Evolutionary conservation across 108 stramenopile genomes (phyloP), one percentile per base, ranked within the genome.

Genomic region (Aurantiochytrium sp.): DNA sequence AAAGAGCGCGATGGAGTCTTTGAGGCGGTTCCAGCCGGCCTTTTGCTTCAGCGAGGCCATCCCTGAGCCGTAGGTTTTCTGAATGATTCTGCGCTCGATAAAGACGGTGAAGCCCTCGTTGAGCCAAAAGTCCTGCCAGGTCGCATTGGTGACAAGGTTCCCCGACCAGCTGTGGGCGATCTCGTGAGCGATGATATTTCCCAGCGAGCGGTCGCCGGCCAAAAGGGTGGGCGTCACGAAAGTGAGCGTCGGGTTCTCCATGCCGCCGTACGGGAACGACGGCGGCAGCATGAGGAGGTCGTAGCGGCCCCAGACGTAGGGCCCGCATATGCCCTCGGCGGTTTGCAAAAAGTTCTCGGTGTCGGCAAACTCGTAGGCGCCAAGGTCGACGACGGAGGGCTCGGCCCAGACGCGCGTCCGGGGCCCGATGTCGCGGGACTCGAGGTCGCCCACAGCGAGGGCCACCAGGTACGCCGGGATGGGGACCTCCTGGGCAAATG

Each of bases 41-140:
- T 95, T 93, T 24, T 95, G 95, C 91, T 96, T 95, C 89, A 97
- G 95, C 54, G 95, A 95, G 68, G 96, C 92, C 55, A 95, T 94
- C 41, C 39, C 68, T 39, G 87, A 89, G 87, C 92, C 86, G 32
- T 37, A 30, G 52, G 85, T 86, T 15, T 12, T 65, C 30, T 10
- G 4, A 87, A 97, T 98, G 87, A 99, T 97, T 88, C 97, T 97
- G 8, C 99, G 92, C 92, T 99, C 95, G 8, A 98, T 93, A 95
- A 97, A 98, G 41, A 95, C 95, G 8, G 99, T 99, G 96, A 96
- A 98, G 30, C 99, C 99, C 86, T 99, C 99, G 88, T 99, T 99
- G 37, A 99, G 91, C 98, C 98, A 98, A 87, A 97, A 97, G 85
- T 97, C 94, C 54, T 91, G 92, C 94, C 97, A 97, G 24, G 96